These are phyloP conservation scores for Miscanthus lutarioriparius DNA, from an alignment of 176 grass and related monocot species.

Conservation along the genomic window DNA sequence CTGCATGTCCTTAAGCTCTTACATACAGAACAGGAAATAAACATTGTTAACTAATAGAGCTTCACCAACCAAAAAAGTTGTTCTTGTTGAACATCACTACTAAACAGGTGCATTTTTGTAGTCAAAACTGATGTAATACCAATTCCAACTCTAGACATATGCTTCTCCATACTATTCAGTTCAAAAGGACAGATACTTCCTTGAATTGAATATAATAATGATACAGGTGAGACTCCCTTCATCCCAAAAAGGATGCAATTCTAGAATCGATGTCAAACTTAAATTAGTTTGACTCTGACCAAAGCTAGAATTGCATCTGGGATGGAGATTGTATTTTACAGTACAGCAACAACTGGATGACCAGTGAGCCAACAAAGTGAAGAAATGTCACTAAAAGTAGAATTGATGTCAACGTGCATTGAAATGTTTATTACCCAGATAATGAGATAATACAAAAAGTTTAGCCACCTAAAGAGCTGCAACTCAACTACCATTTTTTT, in stretches of 20 bases:
- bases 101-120: neutral
- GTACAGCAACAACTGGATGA: neutral
- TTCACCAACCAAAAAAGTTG: neutral
- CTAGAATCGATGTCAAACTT: neutral
- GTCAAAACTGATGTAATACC: neutral
- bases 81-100: neutral
- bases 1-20: conserved; percentile 1
- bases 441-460: neutral
- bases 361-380: neutral
- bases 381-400: neutral
- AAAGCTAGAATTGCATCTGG: neutral
- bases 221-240: neutral
- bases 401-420: neutral
- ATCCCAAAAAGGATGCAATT: neutral
- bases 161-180: neutral
- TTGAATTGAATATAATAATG: neutral
- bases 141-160: conserved; percentile 4
- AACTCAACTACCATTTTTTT: neutral
- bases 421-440: neutral
- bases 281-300: neutral
- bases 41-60: neutral
- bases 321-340: neutral
- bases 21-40: conserved; percentile 11
- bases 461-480: neutral
- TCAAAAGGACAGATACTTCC: neutral